These are phyloP conservation scores for Neofusicoccum cordaticola DNA, from an alignment of 2,329 filamentous ascomycete species.

Conservation along the genomic window DNA sequence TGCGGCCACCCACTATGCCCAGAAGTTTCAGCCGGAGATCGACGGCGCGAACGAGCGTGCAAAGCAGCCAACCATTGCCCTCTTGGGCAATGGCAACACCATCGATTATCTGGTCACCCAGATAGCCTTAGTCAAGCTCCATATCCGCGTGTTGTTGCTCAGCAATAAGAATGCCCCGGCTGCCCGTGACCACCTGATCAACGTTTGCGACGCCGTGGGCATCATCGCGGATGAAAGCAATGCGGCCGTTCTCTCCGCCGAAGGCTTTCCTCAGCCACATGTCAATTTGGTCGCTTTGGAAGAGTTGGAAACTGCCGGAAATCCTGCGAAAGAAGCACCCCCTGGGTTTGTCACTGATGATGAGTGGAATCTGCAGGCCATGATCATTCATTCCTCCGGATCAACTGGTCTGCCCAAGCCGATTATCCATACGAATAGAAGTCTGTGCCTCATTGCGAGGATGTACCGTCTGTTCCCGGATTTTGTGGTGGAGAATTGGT, in stretches of 20 bases:
- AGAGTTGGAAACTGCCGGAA: neutral
- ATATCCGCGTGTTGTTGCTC: constrained; percentile 28
- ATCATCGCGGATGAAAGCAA: constrained; percentile 30
- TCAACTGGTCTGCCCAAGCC: constrained; percentile 64
- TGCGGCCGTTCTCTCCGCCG: neutral
- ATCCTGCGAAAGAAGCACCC: neutral
- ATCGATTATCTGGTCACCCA: constrained; percentile 31
- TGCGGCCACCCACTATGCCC: constrained; percentile 25
- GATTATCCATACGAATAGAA: constrained; percentile 37
- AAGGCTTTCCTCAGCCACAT: neutral
- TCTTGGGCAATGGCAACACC: constrained; percentile 28
- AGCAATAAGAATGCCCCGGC: constrained; percentile 29
- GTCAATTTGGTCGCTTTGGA: neutral
- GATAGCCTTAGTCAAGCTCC: constrained; percentile 31
- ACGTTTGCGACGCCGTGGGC: constrained; percentile 25
- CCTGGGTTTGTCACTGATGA: constrained; percentile 24
- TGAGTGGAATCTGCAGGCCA: constrained; percentile 31
- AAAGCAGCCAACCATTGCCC: constrained; percentile 30
- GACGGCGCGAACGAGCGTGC: constrained; percentile 22
- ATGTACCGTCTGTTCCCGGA: constrained; percentile 34
- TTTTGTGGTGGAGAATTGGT: constrained; percentile 33
- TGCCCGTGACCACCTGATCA: constrained; percentile 27
- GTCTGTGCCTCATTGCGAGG: constrained; percentile 34
- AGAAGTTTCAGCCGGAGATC: constrained; percentile 24
- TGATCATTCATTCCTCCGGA: constrained; percentile 52